Conservation (phyloP, 2,329 filamentous ascomycete species). For the Botrytis tulipae region DNA sequence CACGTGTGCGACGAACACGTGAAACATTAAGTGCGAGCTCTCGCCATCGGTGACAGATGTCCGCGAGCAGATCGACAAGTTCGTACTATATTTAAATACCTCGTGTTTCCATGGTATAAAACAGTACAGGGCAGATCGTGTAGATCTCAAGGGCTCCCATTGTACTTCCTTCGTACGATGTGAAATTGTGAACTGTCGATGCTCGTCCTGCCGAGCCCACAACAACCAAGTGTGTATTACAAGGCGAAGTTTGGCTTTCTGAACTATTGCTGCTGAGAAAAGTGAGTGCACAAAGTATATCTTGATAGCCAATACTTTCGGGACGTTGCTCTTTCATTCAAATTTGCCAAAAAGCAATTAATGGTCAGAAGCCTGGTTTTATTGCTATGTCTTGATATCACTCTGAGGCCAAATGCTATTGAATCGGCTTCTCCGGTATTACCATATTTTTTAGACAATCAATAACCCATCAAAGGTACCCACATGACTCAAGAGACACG, state of each 20-base stretch:
- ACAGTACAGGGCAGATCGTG: background rate
- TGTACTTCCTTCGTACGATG: background rate
- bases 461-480: background rate
- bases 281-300: background rate
- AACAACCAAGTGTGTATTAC: background rate
- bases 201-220: background rate
- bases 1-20: no score
- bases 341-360: background rate
- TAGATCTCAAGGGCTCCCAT: background rate
- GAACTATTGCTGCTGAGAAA: background rate
- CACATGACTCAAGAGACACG: slow-evolving; percentile 6
- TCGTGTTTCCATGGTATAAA: background rate
- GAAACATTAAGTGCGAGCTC: no score
- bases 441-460: background rate
- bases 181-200: background rate
- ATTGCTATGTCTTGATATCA: background rate
- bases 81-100: background rate
- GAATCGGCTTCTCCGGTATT: slow-evolving; percentile 8
- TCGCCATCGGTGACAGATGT: no score
- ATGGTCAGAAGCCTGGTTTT: background rate
- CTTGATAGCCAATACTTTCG: background rate
- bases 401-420: background rate
- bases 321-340: background rate
- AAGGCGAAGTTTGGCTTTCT: background rate
- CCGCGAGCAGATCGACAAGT: background rate